Evolutionary conservation across 495 filamentous ascomycete genomes (phyloP).

Genomic region (Echria macrotheca): DNA sequence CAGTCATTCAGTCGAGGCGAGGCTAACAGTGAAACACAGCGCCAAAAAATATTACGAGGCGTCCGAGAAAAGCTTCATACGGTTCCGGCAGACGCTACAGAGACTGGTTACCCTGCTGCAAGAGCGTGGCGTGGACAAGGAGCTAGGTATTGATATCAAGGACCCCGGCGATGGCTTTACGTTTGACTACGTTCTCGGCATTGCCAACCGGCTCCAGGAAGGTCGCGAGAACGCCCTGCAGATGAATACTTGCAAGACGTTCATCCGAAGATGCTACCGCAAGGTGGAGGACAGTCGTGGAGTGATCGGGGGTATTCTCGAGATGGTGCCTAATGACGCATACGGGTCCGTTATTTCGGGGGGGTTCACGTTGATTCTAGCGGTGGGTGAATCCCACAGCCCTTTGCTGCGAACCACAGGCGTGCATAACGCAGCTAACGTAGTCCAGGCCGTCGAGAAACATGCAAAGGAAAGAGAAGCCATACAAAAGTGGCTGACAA

Average conservation of each 20-base stretch:
- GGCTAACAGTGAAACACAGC: neutral
- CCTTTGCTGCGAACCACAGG: no score
- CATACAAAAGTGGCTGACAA: constrained; percentile 11
- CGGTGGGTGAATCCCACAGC: constrained; percentile 11
- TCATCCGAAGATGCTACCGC: constrained; percentile 12
- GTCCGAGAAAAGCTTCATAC: constrained; percentile 5
- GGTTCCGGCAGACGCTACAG: constrained; percentile 8
- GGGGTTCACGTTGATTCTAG: constrained; percentile 14
- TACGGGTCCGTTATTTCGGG: constrained; percentile 20
- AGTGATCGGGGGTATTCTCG: constrained; percentile 7
- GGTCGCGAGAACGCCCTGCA: neutral
- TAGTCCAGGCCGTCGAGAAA: constrained; percentile 9
- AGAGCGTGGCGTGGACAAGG: constrained; percentile 5
- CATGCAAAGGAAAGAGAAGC: constrained; percentile 8
- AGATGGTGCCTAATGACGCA: constrained; percentile 13
- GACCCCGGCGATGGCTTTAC: constrained; percentile 8
- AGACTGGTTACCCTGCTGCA: constrained; percentile 4
- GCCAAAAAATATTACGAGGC: constrained; percentile 7
- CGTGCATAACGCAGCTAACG: no score
- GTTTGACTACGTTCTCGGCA: constrained; percentile 10
- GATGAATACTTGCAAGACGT: constrained; percentile 9
- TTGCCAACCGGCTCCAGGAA: constrained; percentile 8
- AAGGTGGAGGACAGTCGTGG: constrained; percentile 4
- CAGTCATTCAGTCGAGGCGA: no score
- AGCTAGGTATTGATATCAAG: constrained; percentile 15